A percentile compares a stretch with the other conserved stretches of the same genome.
Conservation (phyloP, 148 eudicot genomes). For the Rhododendron molle region DNA sequence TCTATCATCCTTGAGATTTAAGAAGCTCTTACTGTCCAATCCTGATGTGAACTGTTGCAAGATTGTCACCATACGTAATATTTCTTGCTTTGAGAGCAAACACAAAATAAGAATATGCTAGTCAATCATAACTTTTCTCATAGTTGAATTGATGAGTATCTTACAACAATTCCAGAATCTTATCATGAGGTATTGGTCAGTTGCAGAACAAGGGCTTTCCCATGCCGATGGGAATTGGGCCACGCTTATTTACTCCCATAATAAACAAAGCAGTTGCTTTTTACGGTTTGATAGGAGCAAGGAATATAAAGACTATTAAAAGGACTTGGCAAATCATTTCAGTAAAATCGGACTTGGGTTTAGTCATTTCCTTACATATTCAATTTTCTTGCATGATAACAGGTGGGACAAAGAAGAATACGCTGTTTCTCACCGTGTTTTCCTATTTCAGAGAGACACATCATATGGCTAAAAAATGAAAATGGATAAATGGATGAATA, state of each 20-base stretch:
- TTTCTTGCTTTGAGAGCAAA: not conserved
- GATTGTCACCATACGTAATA: not conserved
- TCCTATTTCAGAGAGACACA: not conserved
- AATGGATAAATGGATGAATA: not conserved
- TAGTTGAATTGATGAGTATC: not conserved
- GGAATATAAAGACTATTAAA: not conserved
- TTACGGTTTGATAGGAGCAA: not conserved
- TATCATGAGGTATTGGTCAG: not conserved
- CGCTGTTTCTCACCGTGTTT: not conserved
- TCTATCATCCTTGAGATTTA: not conserved
- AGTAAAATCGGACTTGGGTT: not conserved
- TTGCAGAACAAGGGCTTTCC: not conserved
- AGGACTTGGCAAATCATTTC: conserved; percentile 3
- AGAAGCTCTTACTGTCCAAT: not conserved
- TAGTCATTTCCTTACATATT: not conserved
- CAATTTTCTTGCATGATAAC: not conserved
- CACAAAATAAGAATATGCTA: not conserved
- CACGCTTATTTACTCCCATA: not conserved
- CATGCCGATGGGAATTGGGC: not conserved
- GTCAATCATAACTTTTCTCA: not conserved
- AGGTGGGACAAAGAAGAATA: not conserved
- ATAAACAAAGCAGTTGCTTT: not conserved
- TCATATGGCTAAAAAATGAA: not conserved
- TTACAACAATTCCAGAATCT: not conserved
- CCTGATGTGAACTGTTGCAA: not conserved